Conservation (phyloP, 2,329 filamentous ascomycete species). For the Juglanconis oblonga region DNA sequence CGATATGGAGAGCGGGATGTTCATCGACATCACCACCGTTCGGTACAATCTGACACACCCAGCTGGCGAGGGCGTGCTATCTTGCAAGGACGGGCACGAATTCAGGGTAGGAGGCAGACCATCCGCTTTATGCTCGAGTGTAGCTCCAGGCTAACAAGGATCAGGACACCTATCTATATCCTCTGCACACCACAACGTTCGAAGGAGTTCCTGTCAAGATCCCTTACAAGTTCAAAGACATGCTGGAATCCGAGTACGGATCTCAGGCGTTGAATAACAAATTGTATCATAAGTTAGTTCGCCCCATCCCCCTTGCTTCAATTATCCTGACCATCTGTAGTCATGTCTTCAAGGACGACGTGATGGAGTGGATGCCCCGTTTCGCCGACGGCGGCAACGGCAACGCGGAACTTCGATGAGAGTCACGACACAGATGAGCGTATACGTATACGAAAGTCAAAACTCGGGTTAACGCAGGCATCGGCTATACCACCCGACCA, state of each 20-base stretch:
- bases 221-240: conserved; percentile 58
- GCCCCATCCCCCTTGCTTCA: background rate
- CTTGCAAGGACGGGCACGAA: conserved; percentile 50
- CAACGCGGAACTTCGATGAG: background rate
- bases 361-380: conserved; percentile 31
- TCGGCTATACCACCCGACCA: too few relatives aligned
- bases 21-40: conserved; percentile 50
- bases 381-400: background rate
- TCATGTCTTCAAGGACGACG: conserved; percentile 38
- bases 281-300: conserved; percentile 50
- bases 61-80: conserved; percentile 42
- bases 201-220: conserved; percentile 66
- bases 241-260: conserved; percentile 58
- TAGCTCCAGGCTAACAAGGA: conserved; percentile 4
- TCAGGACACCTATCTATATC: conserved; percentile 60
- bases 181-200: conserved; percentile 65
- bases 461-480: too few relatives aligned
- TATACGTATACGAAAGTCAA: background rate
- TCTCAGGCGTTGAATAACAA: conserved; percentile 47
- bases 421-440: background rate
- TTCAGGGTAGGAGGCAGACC: conserved; percentile 35
- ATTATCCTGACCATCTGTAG: conserved; percentile 26
- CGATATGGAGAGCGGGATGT: conserved; percentile 43
- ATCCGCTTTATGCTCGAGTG: background rate
- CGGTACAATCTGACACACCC: conserved; percentile 45